These are phyloP conservation scores for Kwoniella dejecticola DNA, from an alignment of 768 basidiomycete species.

Conservation along the genomic window DNA sequence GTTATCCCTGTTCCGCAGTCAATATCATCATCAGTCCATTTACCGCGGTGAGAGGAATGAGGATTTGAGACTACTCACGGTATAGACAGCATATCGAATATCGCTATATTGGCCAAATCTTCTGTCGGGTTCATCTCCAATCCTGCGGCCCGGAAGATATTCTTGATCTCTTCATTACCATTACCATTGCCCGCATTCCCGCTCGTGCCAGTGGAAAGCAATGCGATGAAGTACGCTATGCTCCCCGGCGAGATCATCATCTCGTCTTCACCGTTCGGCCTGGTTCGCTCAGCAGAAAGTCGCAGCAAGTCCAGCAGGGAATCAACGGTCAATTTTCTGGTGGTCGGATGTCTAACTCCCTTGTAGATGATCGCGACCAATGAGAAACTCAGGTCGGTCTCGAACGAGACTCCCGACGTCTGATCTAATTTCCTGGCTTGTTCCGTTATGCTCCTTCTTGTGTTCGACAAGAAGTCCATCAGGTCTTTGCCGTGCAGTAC, in stretches of 20 bases:
- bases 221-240: slow-evolving; percentile 42
- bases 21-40: too few species aligned
- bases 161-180: slow-evolving; percentile 63
- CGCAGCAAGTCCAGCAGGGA: slow-evolving; percentile 64
- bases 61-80: slow-evolving; percentile 38
- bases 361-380: slow-evolving; percentile 83
- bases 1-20: slow-evolving; percentile 61
- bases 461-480: slow-evolving; percentile 59
- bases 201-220: slow-evolving; percentile 34
- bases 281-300: slow-evolving; percentile 10
- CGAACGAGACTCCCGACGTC: slow-evolving; percentile 73
- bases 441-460: slow-evolving; percentile 67
- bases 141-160: slow-evolving; percentile 67
- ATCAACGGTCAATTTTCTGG: slow-evolving; percentile 59
- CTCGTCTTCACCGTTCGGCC: slow-evolving; percentile 15
- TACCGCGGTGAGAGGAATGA: too few species aligned
- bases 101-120: slow-evolving; percentile 17
- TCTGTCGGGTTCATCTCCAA: slow-evolving; percentile 57
- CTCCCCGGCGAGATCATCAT: slow-evolving; percentile 13
- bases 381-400: slow-evolving; percentile 75
- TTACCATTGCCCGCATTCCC: too few species aligned
- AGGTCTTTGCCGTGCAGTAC: slow-evolving; percentile 60
- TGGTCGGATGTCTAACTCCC: slow-evolving; percentile 70
- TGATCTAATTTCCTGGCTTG: slow-evolving; percentile 72
- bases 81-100: slow-evolving; percentile 35